Base-by-base conservation (phyloP, 192 early-diverging fungal genomes). In the Coemansia umbellata region DNA sequence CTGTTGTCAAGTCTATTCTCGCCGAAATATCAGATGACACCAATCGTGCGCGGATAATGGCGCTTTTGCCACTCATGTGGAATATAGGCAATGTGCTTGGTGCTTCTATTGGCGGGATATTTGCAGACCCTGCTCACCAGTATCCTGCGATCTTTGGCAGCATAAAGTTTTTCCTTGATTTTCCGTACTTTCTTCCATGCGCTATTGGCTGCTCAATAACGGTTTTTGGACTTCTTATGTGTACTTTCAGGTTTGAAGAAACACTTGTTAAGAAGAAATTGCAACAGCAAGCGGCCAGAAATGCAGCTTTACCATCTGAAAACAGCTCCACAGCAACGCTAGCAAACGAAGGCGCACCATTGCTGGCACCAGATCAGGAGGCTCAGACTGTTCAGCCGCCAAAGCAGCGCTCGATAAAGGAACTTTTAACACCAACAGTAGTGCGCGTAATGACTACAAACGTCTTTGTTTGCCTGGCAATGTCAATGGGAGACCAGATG, bases 171-270 rank as follows among this genome's bases (percentile, higher is more conserved):
- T 81, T 93, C 22, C 67, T 58, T 22, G 26, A 55, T 1, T 88
- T 84, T 48, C 92, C 92, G 0, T 97, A 93, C 50, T 79, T 91
- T 42, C 81, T 97, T 4, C 94, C 94, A 5, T 94, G 94, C 48
- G 51, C 87, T 23, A 64, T 88, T 8, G 84, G 84, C 13, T 76
- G 85, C 4, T 37, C 75, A 14, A 67, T 88, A 5, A 82, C 84
- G 22, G 22, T 86, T 3, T 48, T 85, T 43, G 88, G 89, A 5
- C 79, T 88, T 23, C 41, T 84, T 0, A 52, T 88, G 21, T 89
- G 86, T 1, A 67, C 74, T 18, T 77, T 84, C 54, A 82, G 67
- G 42, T 53, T 91, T 14, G 69, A 88, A 19, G 87, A 89, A 48
- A 83, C 89, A 5, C 41, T 80, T 45, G 57, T 57, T 10, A 35